Conservation (phyloP, 2,329 filamentous ascomycete genomes). For the Trichophyton mentagrophytes region DNA sequence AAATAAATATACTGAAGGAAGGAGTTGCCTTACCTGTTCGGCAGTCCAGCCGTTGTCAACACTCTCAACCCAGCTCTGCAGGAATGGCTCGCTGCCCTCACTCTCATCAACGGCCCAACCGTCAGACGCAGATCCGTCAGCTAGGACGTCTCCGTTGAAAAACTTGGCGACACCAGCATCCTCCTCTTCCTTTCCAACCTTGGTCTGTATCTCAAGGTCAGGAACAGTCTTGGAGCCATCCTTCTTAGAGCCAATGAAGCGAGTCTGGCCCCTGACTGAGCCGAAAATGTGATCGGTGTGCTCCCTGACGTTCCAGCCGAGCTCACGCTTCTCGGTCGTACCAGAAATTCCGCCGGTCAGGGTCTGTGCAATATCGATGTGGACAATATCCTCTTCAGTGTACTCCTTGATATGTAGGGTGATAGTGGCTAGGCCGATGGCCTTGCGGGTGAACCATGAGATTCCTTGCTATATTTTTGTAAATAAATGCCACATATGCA, state of each 20-base stretch:
- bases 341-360: constrained; percentile 58
- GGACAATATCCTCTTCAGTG: constrained; percentile 39
- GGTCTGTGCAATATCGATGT: constrained; percentile 61
- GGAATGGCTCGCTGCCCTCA: constrained; percentile 33
- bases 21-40: constrained; percentile 31
- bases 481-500: not conserved
- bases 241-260: constrained; percentile 32
- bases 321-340: constrained; percentile 45
- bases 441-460: constrained; percentile 59
- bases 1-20: not conserved
- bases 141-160: constrained; percentile 28
- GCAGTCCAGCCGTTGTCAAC: constrained; percentile 41
- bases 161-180: constrained; percentile 29
- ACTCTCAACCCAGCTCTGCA: constrained; percentile 41
- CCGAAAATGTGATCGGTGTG: constrained; percentile 76
- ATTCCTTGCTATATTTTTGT: constrained; percentile 46
- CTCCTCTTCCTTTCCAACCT: constrained; percentile 27
- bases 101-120: constrained; percentile 46
- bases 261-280: constrained; percentile 48
- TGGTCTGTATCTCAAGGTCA: constrained; percentile 25
- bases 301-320: constrained; percentile 48
- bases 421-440: constrained; percentile 55
- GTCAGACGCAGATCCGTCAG: constrained; percentile 44
- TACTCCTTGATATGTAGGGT: constrained; percentile 49
- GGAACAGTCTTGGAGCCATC: constrained; percentile 29